Conservation (phyloP, 371 early-diverging fungal species). For the Mortierella sp. region DNA sequence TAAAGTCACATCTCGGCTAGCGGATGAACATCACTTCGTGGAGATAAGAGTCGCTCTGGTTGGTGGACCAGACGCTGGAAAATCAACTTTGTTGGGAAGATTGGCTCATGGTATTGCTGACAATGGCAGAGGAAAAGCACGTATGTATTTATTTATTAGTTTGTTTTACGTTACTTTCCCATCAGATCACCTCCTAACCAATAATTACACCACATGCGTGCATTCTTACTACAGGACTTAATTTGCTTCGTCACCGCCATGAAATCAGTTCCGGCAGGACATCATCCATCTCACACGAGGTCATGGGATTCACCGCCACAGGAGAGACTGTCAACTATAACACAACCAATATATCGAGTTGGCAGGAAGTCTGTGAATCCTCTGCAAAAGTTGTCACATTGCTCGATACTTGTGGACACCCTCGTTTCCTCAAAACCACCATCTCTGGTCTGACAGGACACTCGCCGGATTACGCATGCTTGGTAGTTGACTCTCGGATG, state of each 20-base stretch:
- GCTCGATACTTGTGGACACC: slow-evolving; percentile 92
- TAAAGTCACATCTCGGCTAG: slow-evolving; percentile 66
- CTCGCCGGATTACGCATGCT: slow-evolving; percentile 90
- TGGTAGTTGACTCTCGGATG: slow-evolving; percentile 89
- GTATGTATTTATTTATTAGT: slow-evolving; percentile 21
- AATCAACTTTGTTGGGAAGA: slow-evolving; percentile 89
- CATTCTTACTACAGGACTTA: slow-evolving; percentile 63
- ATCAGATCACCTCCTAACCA: not conserved
- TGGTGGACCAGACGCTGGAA: slow-evolving; percentile 87
- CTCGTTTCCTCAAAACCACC: slow-evolving; percentile 92
- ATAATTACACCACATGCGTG: too few species aligned
- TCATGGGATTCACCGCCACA: slow-evolving; percentile 83
- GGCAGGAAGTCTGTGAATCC: slow-evolving; percentile 85
- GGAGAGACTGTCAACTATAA: slow-evolving; percentile 71
- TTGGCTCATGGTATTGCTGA: slow-evolving; percentile 86
- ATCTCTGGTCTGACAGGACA: slow-evolving; percentile 91
- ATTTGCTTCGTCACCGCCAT: slow-evolving; percentile 90
- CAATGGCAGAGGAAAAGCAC: slow-evolving; percentile 90
- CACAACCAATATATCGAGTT: slow-evolving; percentile 74
- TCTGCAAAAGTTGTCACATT: slow-evolving; percentile 89
- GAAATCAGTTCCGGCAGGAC: slow-evolving; percentile 92
- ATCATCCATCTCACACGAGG: slow-evolving; percentile 89
- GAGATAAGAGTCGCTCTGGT: slow-evolving; percentile 88
- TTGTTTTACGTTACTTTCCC: not conserved
- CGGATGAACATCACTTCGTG: slow-evolving; percentile 71